Percentiles rank a stretch among this genome's conserved stretches.
Conservation (phyloP, 768 basidiomycete species). For the Pleurotus citrinopileatus region DNA sequence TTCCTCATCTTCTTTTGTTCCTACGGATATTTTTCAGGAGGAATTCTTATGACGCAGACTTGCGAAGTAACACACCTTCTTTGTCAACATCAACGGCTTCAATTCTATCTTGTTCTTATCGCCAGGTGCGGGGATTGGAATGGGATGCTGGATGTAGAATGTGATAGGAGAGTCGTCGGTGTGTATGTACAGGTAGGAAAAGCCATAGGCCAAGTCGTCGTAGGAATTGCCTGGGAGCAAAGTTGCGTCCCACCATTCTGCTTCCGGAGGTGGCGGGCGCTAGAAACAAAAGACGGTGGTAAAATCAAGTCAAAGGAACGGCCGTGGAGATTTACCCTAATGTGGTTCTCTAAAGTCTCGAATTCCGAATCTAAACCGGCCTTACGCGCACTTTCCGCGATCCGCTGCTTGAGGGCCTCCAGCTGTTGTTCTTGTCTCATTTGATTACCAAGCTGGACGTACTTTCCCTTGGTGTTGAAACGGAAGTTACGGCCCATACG, state of each 20-base stretch:
- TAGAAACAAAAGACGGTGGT: slow-evolving; percentile 23
- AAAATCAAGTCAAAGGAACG: background rate
- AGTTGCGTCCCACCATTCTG: slow-evolving; percentile 97
- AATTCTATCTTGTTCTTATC: slow-evolving; percentile 79
- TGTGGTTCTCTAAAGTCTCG: slow-evolving; percentile 76
- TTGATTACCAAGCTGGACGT: slow-evolving; percentile 70
- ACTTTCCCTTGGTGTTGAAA: slow-evolving; percentile 94
- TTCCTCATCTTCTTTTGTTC: slow-evolving; percentile 98
- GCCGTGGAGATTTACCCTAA: slow-evolving; percentile 58
- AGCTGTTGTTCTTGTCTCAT: slow-evolving; percentile 74
- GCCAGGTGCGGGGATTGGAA: slow-evolving; percentile 88
- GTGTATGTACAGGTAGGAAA: slow-evolving; percentile 61
- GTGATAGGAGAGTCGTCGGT: slow-evolving; percentile 75
- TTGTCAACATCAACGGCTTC: slow-evolving; percentile 89
- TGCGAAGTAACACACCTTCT: slow-evolving; percentile 54
- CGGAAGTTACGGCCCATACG: slow-evolving; percentile 68
- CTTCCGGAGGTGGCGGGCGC: slow-evolving; percentile 83
- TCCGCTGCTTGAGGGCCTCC: slow-evolving; percentile 89
- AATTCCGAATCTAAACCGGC: slow-evolving; percentile 95
- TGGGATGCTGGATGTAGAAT: slow-evolving; percentile 94
- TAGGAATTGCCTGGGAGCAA: slow-evolving; percentile 81
- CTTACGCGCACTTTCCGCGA: slow-evolving; percentile 89
- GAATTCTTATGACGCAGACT: background rate
- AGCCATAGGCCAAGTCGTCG: slow-evolving; percentile 61
- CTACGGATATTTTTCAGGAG: slow-evolving; percentile 28